Percentiles rank a stretch among this genome's conserved stretches.
Conservation (phyloP, 2,329 filamentous ascomycete species). For the Aspergillus candidus region DNA sequence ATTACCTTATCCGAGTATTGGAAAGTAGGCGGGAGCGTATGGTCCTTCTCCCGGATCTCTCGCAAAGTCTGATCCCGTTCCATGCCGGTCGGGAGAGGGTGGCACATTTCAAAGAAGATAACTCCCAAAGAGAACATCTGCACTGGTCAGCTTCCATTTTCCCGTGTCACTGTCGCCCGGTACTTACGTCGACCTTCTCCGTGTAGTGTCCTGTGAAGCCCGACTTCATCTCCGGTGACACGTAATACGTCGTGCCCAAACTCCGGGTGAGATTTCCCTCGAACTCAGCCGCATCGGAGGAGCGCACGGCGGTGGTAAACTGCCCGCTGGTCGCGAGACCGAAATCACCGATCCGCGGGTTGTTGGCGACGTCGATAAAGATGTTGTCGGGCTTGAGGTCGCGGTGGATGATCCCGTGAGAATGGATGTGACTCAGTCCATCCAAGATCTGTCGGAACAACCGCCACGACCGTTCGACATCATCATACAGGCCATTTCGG, state of each 20-base stretch:
- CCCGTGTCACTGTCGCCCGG: not conserved
- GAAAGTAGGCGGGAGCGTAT: conserved; percentile 68
- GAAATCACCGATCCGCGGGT: conserved; percentile 95
- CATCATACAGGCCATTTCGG: conserved; percentile 64
- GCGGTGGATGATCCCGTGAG: conserved; percentile 85
- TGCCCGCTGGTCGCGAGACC: conserved; percentile 88
- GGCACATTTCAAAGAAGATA: conserved; percentile 98
- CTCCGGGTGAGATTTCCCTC: conserved; percentile 46
- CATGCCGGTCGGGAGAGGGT: conserved; percentile 56
- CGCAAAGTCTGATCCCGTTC: conserved; percentile 62
- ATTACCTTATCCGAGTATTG: conserved; percentile 58
- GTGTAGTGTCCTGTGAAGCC: conserved; percentile 72
- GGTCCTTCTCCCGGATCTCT: conserved; percentile 60
- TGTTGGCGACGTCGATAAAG: conserved; percentile 85
- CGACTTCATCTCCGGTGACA: conserved; percentile 84
- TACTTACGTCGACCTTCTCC: conserved; percentile 78
- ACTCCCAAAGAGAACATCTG: conserved; percentile 93
- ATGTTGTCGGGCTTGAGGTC: conserved; percentile 97
- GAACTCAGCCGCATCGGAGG: conserved; percentile 31
- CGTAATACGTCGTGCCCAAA: conserved; percentile 77
- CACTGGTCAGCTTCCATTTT: conserved; percentile 7
- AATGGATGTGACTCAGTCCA: conserved; percentile 83
- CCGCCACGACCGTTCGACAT: conserved; percentile 76
- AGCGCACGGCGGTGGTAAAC: conserved; percentile 36
- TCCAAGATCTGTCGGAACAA: conserved; percentile 87